A percentile compares a stretch with the other conserved stretches of the same genome.
Evolutionary conservation across 345 rosid genomes (phyloP).

Genomic region (Draba incana): DNA sequence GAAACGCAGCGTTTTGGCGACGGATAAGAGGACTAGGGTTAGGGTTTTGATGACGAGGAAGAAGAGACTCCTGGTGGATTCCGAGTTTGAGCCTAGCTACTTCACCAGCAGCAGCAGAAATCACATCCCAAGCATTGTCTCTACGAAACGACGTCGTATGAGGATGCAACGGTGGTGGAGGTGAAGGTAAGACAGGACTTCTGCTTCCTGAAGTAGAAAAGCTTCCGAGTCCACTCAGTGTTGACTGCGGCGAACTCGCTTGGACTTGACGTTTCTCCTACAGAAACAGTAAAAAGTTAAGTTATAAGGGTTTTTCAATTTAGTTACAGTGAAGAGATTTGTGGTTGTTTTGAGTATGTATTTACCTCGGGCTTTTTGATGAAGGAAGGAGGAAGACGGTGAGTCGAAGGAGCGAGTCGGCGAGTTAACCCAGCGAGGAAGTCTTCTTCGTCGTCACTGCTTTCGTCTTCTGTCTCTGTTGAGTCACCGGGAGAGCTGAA

Average conservation of each 20-base stretch:
- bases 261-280: slow-evolving; percentile 41
- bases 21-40: slow-evolving; percentile 17
- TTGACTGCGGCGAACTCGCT: slow-evolving; percentile 81
- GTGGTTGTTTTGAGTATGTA: too few relatives aligned
- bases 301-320: neutral
- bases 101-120: slow-evolving; percentile 79
- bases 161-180: slow-evolving; percentile 33
- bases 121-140: slow-evolving; percentile 65
- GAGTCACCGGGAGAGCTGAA: slow-evolving; percentile 65
- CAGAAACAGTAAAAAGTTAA: neutral
- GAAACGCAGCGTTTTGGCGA: slow-evolving; percentile 35
- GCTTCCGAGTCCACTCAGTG: slow-evolving; percentile 66
- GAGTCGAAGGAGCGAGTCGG: slow-evolving; percentile 63
- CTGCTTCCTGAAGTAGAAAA: slow-evolving; percentile 46
- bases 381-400: slow-evolving; percentile 42
- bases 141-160: slow-evolving; percentile 49
- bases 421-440: slow-evolving; percentile 68
- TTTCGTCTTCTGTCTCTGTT: slow-evolving; percentile 48
- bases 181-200: slow-evolving; percentile 42
- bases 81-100: slow-evolving; percentile 64
- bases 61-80: slow-evolving; percentile 26
- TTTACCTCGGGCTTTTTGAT: slow-evolving; percentile 46
- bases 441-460: slow-evolving; percentile 74
- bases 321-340: neutral
- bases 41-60: neutral